A percentile compares a stretch with the other conserved stretches of the same genome.
Conservation (phyloP, 352 stramenopile species). For the Blastocystis sp. region DNA sequence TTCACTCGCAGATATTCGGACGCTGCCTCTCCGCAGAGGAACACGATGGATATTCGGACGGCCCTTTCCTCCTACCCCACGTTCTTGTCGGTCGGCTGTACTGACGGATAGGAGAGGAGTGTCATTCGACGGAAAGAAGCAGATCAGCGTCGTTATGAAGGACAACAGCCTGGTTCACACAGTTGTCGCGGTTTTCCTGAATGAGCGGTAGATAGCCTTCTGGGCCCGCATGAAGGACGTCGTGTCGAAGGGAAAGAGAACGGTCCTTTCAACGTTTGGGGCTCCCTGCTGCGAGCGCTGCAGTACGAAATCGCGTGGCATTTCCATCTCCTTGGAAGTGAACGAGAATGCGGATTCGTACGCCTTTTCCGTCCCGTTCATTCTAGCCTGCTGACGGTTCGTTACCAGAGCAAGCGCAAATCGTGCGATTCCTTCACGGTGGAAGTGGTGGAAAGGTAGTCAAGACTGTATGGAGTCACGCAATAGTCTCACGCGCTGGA, state of each 20-base stretch:
- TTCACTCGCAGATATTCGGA: constrained; percentile 19
- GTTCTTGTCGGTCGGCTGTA: background rate
- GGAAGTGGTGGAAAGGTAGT: constrained; percentile 39
- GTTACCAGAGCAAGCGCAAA: constrained; percentile 29
- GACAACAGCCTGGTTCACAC: background rate
- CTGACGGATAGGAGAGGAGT: constrained; percentile 19
- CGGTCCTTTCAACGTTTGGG: constrained; percentile 37
- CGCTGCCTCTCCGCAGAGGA: background rate
- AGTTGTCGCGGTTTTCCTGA: background rate
- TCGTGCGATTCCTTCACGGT: constrained; percentile 22
- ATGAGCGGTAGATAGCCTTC: constrained; percentile 25
- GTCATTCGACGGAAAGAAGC: constrained; percentile 14
- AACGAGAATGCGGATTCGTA: constrained; percentile 29
- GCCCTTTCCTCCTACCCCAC: constrained; percentile 35
- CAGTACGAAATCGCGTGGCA: background rate
- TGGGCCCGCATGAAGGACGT: constrained; percentile 60
- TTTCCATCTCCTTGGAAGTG: constrained; percentile 46
- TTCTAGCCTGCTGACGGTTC: constrained; percentile 15
- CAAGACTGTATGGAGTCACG: background rate
- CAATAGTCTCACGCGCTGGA: constrained; percentile 40
- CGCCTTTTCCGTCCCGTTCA: background rate
- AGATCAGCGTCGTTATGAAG: background rate
- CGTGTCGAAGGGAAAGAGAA: background rate
- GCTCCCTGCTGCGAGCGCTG: constrained; percentile 11
- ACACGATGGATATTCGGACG: constrained; percentile 31